Conservation (phyloP, 768 basidiomycete species). For the Xerocomellus amylosporus region DNA sequence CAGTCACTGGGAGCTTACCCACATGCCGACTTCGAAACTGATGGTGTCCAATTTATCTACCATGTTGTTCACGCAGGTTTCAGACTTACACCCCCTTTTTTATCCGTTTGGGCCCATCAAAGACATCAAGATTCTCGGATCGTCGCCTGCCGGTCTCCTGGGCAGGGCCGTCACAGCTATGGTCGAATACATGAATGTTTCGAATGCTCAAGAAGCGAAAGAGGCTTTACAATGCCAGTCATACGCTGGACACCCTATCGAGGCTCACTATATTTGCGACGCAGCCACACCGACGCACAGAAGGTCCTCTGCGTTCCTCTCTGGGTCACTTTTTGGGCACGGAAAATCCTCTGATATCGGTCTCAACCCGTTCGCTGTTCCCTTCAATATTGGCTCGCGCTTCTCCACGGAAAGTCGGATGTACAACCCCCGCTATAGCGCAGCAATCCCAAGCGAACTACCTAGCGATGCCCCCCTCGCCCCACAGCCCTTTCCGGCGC, state of each 20-base stretch:
- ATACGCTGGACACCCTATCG: conserved; percentile 50
- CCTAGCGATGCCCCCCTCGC: conserved; percentile 24
- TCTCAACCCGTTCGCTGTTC: conserved; percentile 34
- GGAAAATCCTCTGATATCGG: conserved; percentile 20
- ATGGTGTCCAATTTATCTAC: conserved; percentile 65
- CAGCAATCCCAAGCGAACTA: conserved; percentile 14
- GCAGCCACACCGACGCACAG: background rate
- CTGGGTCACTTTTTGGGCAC: conserved; percentile 8
- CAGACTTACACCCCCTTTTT: conserved; percentile 71
- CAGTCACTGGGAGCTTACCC: conserved; percentile 34
- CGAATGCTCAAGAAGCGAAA: conserved; percentile 63
- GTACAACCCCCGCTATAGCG: conserved; percentile 1
- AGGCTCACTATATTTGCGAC: conserved; percentile 37
- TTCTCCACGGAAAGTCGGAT: conserved; percentile 2
- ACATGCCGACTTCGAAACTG: conserved; percentile 47
- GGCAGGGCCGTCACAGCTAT: conserved; percentile 50
- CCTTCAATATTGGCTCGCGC: conserved; percentile 26
- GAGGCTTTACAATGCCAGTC: conserved; percentile 58
- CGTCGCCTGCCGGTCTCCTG: conserved; percentile 30
- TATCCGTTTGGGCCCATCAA: conserved; percentile 70
- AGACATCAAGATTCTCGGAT: conserved; percentile 50
- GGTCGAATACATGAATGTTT: conserved; percentile 58
- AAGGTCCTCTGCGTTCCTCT: conserved; percentile 5
- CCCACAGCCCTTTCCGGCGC: conserved; percentile 22
- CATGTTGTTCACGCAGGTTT: conserved; percentile 61